These are phyloP conservation scores for Verticillium zaregamsianum DNA, from an alignment of 2,329 filamentous ascomycete species.

Conservation along the genomic window DNA sequence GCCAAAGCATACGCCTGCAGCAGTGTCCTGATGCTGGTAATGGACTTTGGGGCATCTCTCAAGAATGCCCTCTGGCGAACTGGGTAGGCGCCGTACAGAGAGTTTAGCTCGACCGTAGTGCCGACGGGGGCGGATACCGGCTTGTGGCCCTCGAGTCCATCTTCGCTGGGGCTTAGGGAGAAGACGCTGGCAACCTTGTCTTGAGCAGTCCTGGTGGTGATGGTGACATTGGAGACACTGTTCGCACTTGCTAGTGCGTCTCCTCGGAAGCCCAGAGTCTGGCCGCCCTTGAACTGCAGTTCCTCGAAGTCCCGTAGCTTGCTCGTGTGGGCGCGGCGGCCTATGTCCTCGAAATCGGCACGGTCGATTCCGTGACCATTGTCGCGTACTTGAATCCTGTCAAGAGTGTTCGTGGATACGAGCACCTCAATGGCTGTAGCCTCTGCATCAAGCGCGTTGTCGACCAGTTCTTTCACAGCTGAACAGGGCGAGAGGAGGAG, in stretches of 20 bases:
- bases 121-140: conserved; percentile 55
- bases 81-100: conserved; percentile 57
- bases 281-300: conserved; percentile 49
- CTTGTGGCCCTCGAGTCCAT: conserved; percentile 33
- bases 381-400: conserved; percentile 66
- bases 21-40: conserved; percentile 55
- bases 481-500: conserved; percentile 55
- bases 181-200: conserved; percentile 54
- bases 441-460: conserved; percentile 71
- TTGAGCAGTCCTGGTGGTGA: conserved; percentile 60
- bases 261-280: conserved; percentile 70
- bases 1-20: conserved; percentile 64
- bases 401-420: conserved; percentile 61
- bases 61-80: conserved; percentile 57
- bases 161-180: conserved; percentile 33
- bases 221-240: conserved; percentile 51
- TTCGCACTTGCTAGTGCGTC: conserved; percentile 67
- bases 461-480: conserved; percentile 71
- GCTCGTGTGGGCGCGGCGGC: conserved; percentile 68
- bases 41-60: conserved; percentile 52
- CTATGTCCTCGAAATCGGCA: conserved; percentile 58
- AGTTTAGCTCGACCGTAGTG: conserved; percentile 59
- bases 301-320: conserved; percentile 66
- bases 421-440: conserved; percentile 63
- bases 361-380: conserved; percentile 68